phyloP scores from a whole-genome alignment of 208 protist species.

The Crithidia acanthocephali region DNA sequence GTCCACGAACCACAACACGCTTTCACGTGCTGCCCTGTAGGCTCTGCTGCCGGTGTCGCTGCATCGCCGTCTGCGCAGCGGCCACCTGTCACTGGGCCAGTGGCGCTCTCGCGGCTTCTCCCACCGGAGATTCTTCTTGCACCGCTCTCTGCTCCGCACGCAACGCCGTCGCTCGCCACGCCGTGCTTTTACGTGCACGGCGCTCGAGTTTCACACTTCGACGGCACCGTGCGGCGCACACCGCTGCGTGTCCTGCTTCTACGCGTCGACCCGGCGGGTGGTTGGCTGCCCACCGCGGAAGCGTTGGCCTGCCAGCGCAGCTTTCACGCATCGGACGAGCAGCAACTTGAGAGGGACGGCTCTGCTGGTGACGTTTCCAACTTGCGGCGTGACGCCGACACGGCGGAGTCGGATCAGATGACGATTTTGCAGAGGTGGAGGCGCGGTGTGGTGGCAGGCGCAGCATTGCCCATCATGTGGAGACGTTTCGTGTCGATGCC shows the following conservation, averaged over 20 bases:
- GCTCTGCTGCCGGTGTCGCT: too few relatives aligned
- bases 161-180: neutral
- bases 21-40: slow-evolving; percentile 13
- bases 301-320: slow-evolving; percentile 33
- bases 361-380: too few relatives aligned
- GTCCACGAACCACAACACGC: neutral
- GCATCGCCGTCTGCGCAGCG: slow-evolving; percentile 1
- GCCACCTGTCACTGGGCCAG: neutral
- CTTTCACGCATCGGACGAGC: slow-evolving; percentile 34
- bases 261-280: slow-evolving; percentile 55
- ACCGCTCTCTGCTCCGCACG: neutral
- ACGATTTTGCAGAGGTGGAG: slow-evolving; percentile 16
- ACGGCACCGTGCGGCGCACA: neutral
- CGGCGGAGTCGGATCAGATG: neutral
- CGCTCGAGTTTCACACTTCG: neutral
- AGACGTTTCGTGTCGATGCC: neutral
- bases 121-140: slow-evolving; percentile 6
- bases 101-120: slow-evolving; percentile 21
- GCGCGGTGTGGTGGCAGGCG: slow-evolving; percentile 13
- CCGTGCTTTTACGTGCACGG: slow-evolving; percentile 27
- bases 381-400: too few relatives aligned
- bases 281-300: slow-evolving; percentile 50
- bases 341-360: slow-evolving; percentile 1
- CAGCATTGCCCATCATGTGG: neutral
- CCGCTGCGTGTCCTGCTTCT: slow-evolving; percentile 55